These are phyloP conservation scores for Fusarium multiceps DNA, from an alignment of 2,329 filamentous ascomycete species.

Conservation along the genomic window DNA sequence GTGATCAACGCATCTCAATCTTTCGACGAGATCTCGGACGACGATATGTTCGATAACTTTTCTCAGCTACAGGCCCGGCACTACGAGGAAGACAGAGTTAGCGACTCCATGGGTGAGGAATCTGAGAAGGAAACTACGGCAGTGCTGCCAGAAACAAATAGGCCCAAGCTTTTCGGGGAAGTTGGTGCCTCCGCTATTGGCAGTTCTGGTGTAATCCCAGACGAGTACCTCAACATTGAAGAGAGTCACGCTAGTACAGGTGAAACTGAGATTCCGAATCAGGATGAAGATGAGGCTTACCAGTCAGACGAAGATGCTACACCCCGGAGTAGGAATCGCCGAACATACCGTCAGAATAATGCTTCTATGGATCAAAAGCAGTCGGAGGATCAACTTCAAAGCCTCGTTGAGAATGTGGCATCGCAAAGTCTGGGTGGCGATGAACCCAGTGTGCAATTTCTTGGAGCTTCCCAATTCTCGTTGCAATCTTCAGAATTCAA, in stretches of 20 bases:
- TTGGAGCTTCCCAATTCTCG: slow-evolving; percentile 39
- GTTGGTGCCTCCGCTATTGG: slow-evolving; percentile 65
- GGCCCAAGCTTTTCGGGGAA: slow-evolving; percentile 65
- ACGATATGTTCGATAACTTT: slow-evolving; percentile 67
- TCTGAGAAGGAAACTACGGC: slow-evolving; percentile 84
- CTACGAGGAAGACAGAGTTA: slow-evolving; percentile 54
- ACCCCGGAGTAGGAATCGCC: slow-evolving; percentile 43
- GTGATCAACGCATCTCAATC: slow-evolving; percentile 56
- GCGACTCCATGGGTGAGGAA: slow-evolving; percentile 67
- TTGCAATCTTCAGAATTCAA: slow-evolving; percentile 53
- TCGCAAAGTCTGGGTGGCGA: slow-evolving; percentile 67
- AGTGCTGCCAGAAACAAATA: slow-evolving; percentile 63
- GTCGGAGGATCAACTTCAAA: slow-evolving; percentile 63
- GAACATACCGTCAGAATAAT: slow-evolving; percentile 39
- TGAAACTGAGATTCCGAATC: slow-evolving; percentile 58
- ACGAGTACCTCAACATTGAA: slow-evolving; percentile 62
- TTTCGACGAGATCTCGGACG: slow-evolving; percentile 71
- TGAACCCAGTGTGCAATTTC: slow-evolving; percentile 46
- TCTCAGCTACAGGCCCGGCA: slow-evolving; percentile 64
- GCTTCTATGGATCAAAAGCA: slow-evolving; percentile 57
- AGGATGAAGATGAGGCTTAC: slow-evolving; percentile 56
- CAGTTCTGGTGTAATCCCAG: slow-evolving; percentile 63
- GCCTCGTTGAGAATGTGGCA: slow-evolving; percentile 62
- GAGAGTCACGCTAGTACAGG: slow-evolving; percentile 54
- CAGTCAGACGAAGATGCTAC: slow-evolving; percentile 57